Base-by-base conservation (phyloP, 345 rosid genomes). In the Trapa incisa region DNA sequence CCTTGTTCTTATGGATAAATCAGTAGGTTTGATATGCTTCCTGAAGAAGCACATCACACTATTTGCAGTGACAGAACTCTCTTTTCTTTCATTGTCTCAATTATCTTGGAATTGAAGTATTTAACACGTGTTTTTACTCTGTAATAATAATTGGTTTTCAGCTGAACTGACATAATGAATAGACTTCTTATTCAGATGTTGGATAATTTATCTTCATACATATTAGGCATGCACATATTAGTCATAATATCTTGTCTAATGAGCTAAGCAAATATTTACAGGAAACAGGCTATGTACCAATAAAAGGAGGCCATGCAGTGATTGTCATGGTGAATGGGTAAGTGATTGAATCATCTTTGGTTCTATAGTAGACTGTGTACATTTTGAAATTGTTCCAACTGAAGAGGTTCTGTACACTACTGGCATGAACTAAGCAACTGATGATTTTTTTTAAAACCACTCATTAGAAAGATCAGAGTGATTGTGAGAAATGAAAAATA, bases 261-360 rank as follows among this genome's bases (percentile, higher is more conserved):
- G 43, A 65, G 47, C 67, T 65, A 35, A 35, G 41, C 35, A 65
- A 42, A 2, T 76, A 65, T 77, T 72, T 83, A 82, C 88, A 94
- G 99, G 99, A 91, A 80, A 90, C 86, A 72, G 88, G 81, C 72
- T 94, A 94, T 77, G 95, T 94, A 74, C 96, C 97, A 42, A 94
- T 94, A 65, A 86, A 92, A 32, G 85, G 91, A 35, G 99, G 99
- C 65, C 87, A 75, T 76, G 73, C 88, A 74, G 99, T 94, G 87
- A 91, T 88, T 74, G 92, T 94, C 80, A 85, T 94, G 95, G 79
- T 94, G 65, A 94, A 94, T 38, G 97, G 97, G 97, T 93, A 87
- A 74, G 94, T 73, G 65, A 47, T 22, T 15, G 37, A 47, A 6
- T 37, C 56, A 63, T 67, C 10, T 43, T 60, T 36, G 56, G 14